Percentiles rank a stretch among this genome's conserved stretches.
These are phyloP conservation scores for Telopea speciosissima DNA, from an alignment of 177 flowering plant genomes.

Conservation along the genomic window DNA sequence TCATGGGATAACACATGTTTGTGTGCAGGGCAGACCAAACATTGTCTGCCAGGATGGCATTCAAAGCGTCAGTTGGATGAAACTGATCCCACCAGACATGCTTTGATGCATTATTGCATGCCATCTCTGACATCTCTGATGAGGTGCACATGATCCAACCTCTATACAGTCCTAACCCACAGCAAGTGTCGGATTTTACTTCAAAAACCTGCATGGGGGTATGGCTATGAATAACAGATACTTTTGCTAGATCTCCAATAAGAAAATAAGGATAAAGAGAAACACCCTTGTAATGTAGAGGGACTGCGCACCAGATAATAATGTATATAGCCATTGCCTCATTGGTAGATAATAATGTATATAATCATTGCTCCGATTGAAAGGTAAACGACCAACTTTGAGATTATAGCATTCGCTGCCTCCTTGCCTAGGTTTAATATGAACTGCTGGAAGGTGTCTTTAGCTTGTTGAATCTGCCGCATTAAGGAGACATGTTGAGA, in stretches of 20 bases:
- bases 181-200: slow-evolving; percentile 69
- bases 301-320: slow-evolving; percentile 59
- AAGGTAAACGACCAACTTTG: slow-evolving; percentile 62
- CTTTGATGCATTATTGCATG: slow-evolving; percentile 62
- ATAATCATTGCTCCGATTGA: slow-evolving; percentile 87
- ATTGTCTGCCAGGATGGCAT: slow-evolving; percentile 83
- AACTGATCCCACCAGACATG: slow-evolving; percentile 97
- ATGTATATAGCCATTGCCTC: too few relatives aligned
- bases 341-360: slow-evolving; percentile 82
- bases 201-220: slow-evolving; percentile 44
- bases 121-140: slow-evolving; percentile 73
- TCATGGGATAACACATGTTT: slow-evolving; percentile 75
- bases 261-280: too few relatives aligned
- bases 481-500: slow-evolving; percentile 74
- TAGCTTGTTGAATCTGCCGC: slow-evolving; percentile 78
- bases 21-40: slow-evolving; percentile 74
- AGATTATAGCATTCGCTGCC: slow-evolving; percentile 47
- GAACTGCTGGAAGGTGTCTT: slow-evolving; percentile 68
- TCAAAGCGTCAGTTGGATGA: slow-evolving; percentile 87
- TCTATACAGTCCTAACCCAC: slow-evolving; percentile 67
- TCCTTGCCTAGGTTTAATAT: too few relatives aligned
- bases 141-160: slow-evolving; percentile 76
- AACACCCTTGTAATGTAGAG: slow-evolving; percentile 58
- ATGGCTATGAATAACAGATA: not conserved
- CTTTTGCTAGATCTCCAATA: too few relatives aligned